Conservation (phyloP, 441 rosid species). For the Erysimum cheiri region DNA sequence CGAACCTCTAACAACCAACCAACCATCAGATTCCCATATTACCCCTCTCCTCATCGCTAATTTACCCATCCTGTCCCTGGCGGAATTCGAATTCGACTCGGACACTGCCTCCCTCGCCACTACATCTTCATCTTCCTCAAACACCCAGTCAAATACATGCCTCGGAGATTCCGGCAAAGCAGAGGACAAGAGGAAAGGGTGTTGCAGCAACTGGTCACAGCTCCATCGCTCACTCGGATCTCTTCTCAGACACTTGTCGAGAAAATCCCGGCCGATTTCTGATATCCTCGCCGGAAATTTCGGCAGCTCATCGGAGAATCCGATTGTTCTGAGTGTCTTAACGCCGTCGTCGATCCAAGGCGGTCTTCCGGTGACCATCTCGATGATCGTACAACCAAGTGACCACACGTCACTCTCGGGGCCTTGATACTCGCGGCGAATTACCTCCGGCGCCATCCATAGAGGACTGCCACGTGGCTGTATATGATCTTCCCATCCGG, state of each 20-base stretch:
- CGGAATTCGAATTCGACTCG: not conserved
- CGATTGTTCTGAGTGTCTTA: constrained; percentile 51
- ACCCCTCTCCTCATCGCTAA: constrained; percentile 45
- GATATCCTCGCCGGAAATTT: constrained; percentile 50
- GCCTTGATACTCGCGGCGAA: constrained; percentile 64
- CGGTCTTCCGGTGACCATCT: constrained; percentile 69
- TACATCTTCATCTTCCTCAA: constrained; percentile 19
- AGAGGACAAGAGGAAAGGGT: constrained; percentile 51
- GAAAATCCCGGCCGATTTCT: constrained; percentile 57
- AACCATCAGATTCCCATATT: constrained; percentile 66
- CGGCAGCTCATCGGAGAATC: constrained; percentile 56
- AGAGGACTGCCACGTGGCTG: constrained; percentile 76
- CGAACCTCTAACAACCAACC: constrained; percentile 56
- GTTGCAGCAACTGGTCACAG: constrained; percentile 65
- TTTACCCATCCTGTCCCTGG: constrained; percentile 45
- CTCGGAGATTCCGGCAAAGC: constrained; percentile 20
- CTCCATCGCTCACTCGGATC: constrained; percentile 63
- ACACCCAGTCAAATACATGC: constrained; percentile 61
- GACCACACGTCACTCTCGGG: constrained; percentile 84
- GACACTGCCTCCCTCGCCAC: not conserved
- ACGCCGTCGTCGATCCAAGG: constrained; percentile 46
- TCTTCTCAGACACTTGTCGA: constrained; percentile 59
- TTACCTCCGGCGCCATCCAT: constrained; percentile 91
- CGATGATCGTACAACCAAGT: constrained; percentile 70
- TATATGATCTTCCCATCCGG: not conserved